phyloP scores from a whole-genome alignment of 169 alveolate species.

The Perkinsus marinus region DNA sequence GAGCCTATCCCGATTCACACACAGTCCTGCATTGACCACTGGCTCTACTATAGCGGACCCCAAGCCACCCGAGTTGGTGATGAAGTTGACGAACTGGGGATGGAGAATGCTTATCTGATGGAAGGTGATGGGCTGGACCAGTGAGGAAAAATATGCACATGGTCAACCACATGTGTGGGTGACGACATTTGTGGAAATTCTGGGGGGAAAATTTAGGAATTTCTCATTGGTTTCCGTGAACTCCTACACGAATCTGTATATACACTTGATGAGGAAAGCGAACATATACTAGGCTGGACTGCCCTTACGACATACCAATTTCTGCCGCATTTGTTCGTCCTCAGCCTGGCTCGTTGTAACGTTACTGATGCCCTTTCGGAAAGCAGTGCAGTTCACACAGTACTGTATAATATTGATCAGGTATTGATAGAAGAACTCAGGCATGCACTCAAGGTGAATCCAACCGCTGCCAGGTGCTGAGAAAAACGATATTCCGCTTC shows the following conservation, averaged over 20 bases:
- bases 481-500: not conserved
- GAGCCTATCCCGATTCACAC: not conserved
- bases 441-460: not conserved
- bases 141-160: too few relatives aligned
- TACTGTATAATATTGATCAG: not conserved
- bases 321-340: not conserved
- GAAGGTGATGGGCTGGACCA: too few relatives aligned
- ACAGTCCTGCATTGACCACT: not conserved
- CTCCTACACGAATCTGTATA: not conserved
- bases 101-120: not conserved
- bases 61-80: not conserved
- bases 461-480: not conserved
- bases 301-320: not conserved
- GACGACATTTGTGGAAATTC: too few relatives aligned
- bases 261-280: not conserved
- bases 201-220: too few relatives aligned
- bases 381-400: not conserved
- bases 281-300: not conserved
- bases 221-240: too few relatives aligned
- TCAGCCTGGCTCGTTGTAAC: not conserved
- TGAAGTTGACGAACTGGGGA: not conserved
- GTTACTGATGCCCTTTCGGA: not conserved
- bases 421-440: not conserved
- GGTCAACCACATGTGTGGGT: too few relatives aligned
- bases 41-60: not conserved